Evolutionary conservation across 1,284 basidiomycete species (phyloP).

Genomic region (Austropuccinia psidii): DNA sequence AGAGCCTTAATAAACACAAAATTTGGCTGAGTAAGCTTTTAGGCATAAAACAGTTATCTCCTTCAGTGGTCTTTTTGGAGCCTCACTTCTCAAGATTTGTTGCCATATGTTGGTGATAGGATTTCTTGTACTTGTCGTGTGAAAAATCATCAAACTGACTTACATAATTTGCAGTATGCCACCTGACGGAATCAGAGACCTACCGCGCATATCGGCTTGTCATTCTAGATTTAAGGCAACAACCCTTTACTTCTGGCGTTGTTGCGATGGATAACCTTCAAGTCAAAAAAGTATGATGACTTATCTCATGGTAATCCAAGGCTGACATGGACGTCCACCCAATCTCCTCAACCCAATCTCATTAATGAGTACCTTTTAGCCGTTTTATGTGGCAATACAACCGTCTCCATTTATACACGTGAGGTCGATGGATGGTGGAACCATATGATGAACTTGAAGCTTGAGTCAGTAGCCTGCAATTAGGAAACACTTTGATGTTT

Average conservation of each 20-base stretch:
- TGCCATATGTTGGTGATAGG: conserved; percentile 1
- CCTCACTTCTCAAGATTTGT: not conserved
- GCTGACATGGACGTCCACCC: no score
- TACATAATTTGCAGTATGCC: conserved; percentile 5
- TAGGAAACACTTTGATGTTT: no score
- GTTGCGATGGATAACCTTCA: conserved; percentile 17
- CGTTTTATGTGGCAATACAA: not conserved
- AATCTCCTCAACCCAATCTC: no score
- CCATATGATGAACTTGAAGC: not conserved
- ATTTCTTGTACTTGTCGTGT: no score
- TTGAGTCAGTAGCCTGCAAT: conserved; percentile 5
- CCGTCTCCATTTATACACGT: conserved; percentile 12
- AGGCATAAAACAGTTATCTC: not conserved
- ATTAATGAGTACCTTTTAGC: not conserved
- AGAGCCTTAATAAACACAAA: not conserved
- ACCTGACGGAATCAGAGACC: not conserved
- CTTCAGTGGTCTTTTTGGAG: not conserved
- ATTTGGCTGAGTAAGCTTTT: not conserved
- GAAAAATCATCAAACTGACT: no score
- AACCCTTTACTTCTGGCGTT: conserved; percentile 20
- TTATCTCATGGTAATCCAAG: no score
- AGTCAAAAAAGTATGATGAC: not conserved
- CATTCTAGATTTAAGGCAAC: conserved; percentile 18
- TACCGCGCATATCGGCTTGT: not conserved
- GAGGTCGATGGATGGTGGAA: conserved; percentile 28